Base-by-base conservation (phyloP, 768 basidiomycete species). In the Asterophora lycoperdoides region DNA sequence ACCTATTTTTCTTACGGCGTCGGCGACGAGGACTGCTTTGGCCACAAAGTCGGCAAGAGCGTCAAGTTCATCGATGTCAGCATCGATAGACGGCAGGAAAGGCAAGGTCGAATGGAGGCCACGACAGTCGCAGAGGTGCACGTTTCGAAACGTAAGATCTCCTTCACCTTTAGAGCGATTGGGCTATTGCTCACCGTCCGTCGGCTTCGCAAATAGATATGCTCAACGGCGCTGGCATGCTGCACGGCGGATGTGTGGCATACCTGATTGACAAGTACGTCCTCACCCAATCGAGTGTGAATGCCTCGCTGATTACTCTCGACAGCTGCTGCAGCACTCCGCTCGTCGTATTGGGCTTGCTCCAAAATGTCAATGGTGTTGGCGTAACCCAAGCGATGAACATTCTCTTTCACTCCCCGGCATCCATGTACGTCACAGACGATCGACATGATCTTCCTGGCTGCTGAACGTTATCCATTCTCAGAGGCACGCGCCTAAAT, bases 361-460 rank as follows among this genome's bases (percentile, higher is more conserved):
- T 80, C 32, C 71, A 77, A 56, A 74, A 75, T 51, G 64, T 73
- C 20, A 87, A 88, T 48, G 85, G 84, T 2, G 85, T 87, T 10
- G 86, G 86, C 9, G 85, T 88, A 15, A 88, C 83, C 3, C 83
- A 86, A 62, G 76, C 78, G 8, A 77, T 86, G 78, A 82, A 80
- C 52, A 71, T 88, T 19, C 63, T 78, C 26, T 88, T 84, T 64
- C 86, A 85, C 59, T 74, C 86, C 13, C 84, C 85, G 9, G 84
- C 82, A 3, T 71, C 81, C 3, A 59, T 71, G 84, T 83, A 61
- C 67, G 81, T 69, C 9, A 29, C 20, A 37, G 20, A 13, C 36
- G 34, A 36, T 50, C 49, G 28, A 20, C 4, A 2, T n/a, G 32
- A 42, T 34, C 19, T n/a, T 33, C 46, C 35, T 54, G 46, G 15